Conservation (phyloP, 352 stramenopile species). For the Salisapilia sapeloensis region DNA sequence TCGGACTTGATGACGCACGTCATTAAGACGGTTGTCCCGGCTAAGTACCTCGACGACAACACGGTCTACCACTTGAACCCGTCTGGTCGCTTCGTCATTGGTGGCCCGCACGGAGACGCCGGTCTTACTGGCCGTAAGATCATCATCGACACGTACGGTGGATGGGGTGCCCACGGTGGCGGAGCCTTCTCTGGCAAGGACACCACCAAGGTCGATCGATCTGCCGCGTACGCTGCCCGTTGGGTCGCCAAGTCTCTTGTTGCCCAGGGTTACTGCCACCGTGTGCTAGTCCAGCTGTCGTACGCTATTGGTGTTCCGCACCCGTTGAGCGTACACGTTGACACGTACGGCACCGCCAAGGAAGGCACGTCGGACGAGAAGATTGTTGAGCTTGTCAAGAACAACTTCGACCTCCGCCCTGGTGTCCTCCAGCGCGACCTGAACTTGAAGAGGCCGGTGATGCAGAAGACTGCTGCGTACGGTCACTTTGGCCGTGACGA, state of each 20-base stretch:
- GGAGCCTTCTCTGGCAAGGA: slow-evolving; percentile 99
- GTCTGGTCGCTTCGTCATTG: slow-evolving; percentile 97
- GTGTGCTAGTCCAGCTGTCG: slow-evolving; percentile 94
- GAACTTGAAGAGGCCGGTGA: slow-evolving; percentile 92
- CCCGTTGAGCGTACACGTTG: slow-evolving; percentile 94
- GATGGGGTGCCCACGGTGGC: slow-evolving; percentile 96
- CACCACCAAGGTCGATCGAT: slow-evolving; percentile 98
- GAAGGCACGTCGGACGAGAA: slow-evolving; percentile 90
- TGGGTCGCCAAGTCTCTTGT: slow-evolving; percentile 99
- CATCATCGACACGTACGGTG: slow-evolving; percentile 98
- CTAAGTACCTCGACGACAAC: slow-evolving; percentile 98
- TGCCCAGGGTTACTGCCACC: slow-evolving; percentile 85
- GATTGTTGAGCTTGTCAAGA: slow-evolving; percentile 95
- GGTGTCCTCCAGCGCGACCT: slow-evolving; percentile 98
- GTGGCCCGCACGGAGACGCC: slow-evolving; percentile 96
- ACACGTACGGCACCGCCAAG: slow-evolving; percentile 97
- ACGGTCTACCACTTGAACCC: slow-evolving; percentile 99
- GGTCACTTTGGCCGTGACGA: slow-evolving; percentile 98
- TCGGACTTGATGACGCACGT: slow-evolving; percentile 98
- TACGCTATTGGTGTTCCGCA: slow-evolving; percentile 98
- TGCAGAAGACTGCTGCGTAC: slow-evolving; percentile 98
- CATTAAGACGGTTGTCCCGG: slow-evolving; percentile 96
- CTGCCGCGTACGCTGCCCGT: slow-evolving; percentile 94
- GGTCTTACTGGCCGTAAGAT: slow-evolving; percentile 98
- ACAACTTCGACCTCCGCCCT: slow-evolving; percentile 98